These are phyloP conservation scores for Neopestalotiopsis rosae DNA, from an alignment of 2,329 filamentous ascomycete genomes.

Conservation along the genomic window DNA sequence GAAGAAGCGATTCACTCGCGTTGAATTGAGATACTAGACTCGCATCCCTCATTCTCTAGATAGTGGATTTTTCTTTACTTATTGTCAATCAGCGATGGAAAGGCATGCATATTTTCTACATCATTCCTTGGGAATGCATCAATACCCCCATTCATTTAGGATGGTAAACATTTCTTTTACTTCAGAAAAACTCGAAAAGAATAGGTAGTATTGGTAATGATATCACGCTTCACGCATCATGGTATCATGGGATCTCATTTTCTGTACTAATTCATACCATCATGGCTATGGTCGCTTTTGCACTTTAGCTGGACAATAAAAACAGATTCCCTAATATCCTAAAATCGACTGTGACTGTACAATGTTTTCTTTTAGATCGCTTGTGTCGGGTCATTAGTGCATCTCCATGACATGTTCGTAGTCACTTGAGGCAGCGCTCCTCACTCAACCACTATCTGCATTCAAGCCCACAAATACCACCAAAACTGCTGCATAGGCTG, in stretches of 20 bases:
- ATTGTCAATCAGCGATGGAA: not conserved
- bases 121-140: not conserved
- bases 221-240: not conserved
- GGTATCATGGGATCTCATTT: not conserved
- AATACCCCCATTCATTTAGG: not conserved
- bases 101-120: not conserved
- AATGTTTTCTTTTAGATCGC: no score
- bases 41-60: not conserved
- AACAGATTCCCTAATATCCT: no score
- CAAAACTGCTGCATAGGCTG: no score
- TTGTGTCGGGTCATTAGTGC: no score
- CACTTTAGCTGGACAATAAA: no score
- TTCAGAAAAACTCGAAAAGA: not conserved
- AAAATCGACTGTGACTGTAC: no score
- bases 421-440: no score
- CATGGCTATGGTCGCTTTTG: no score
- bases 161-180: not conserved
- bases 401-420: no score
- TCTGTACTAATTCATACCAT: no score
- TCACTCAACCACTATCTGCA: no score
- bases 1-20: slow-evolving; percentile 14
- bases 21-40: slow-evolving; percentile 12
- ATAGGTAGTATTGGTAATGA: not conserved
- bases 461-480: no score
- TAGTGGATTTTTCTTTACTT: not conserved